Conservation (phyloP, 768 basidiomycete species). For the Hericium rajendrae region DNA sequence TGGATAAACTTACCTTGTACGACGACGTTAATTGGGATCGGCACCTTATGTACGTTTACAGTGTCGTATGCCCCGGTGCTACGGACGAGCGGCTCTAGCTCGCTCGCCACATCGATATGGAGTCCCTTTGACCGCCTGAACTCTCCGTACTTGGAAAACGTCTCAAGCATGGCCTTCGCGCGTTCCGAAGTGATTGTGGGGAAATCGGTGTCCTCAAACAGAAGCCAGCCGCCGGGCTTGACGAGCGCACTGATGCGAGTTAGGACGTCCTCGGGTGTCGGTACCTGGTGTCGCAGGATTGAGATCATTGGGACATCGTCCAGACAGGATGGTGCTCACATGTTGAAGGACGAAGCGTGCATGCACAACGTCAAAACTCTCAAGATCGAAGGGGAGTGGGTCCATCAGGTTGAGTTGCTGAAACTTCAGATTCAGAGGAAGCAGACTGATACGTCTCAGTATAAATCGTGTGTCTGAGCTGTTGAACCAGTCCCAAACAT, state of each 20-base stretch:
- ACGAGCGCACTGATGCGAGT: slow-evolving; percentile 13
- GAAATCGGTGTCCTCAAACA: slow-evolving; percentile 16
- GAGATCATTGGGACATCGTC: not conserved
- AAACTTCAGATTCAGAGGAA: slow-evolving; percentile 17
- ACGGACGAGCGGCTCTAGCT: not conserved
- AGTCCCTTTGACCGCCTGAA: slow-evolving; percentile 2
- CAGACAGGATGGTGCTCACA: slow-evolving; percentile 3
- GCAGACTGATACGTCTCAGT: not conserved
- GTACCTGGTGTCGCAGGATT: slow-evolving; percentile 8
- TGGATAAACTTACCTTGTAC: too few relatives aligned
- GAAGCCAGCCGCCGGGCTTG: slow-evolving; percentile 18
- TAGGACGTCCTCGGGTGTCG: slow-evolving; percentile 11
- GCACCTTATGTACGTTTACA: slow-evolving; percentile 4
- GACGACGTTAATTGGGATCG: not conserved
- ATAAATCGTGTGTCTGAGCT: too few relatives aligned
- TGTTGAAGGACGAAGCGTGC: slow-evolving; percentile 16
- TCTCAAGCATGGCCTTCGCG: not conserved
- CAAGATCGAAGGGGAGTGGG: slow-evolving; percentile 13
- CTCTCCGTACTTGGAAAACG: not conserved
- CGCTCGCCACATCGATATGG: not conserved
- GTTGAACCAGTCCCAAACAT: not conserved
- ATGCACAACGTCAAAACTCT: slow-evolving; percentile 18
- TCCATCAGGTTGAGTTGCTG: slow-evolving; percentile 14
- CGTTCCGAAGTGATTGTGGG: not conserved
- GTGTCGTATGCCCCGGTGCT: not conserved